A percentile compares a stretch with the other conserved stretches of the same genome.
phyloP scores from a whole-genome alignment of 345 rosid genomes.

The Moringa oleifera region DNA sequence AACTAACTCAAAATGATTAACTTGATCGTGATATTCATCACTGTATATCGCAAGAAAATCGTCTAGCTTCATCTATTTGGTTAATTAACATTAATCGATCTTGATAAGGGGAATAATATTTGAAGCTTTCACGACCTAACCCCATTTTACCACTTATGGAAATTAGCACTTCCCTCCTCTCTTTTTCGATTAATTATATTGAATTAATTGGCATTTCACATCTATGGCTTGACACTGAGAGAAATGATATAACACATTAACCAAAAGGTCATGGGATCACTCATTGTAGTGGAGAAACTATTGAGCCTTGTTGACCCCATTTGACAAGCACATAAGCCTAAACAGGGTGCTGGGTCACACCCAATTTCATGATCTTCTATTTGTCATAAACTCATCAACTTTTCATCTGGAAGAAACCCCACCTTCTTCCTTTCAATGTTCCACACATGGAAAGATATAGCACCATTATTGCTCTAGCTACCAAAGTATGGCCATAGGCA shows the following conservation, averaged over 20 bases:
- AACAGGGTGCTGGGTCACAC: constrained; percentile 14
- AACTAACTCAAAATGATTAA: no score
- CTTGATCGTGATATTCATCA: no score
- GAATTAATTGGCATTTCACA: not conserved
- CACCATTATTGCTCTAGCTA: not conserved
- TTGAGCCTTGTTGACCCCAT: constrained; percentile 26
- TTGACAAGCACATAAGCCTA: constrained; percentile 18
- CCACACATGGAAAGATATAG: constrained; percentile 1
- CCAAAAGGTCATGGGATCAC: constrained; percentile 19
- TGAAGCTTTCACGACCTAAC: no score
- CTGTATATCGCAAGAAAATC: no score
- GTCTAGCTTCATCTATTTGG: no score
- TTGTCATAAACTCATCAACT: constrained; percentile 3
- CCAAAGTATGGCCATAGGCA: not conserved
- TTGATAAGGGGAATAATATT: no score
- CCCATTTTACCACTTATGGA: no score
- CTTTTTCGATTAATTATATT: no score
- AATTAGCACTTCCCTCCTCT: no score
- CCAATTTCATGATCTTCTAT: constrained; percentile 18
- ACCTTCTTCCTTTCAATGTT: constrained; percentile 14
- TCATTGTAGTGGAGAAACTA: constrained; percentile 31
- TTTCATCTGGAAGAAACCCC: constrained; percentile 18
- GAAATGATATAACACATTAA: constrained; percentile 11
- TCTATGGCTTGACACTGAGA: not conserved
- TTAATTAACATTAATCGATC: no score